phyloP scores from a whole-genome alignment of 148 eudicot genomes.

The Camellia lanceoleosa region DNA sequence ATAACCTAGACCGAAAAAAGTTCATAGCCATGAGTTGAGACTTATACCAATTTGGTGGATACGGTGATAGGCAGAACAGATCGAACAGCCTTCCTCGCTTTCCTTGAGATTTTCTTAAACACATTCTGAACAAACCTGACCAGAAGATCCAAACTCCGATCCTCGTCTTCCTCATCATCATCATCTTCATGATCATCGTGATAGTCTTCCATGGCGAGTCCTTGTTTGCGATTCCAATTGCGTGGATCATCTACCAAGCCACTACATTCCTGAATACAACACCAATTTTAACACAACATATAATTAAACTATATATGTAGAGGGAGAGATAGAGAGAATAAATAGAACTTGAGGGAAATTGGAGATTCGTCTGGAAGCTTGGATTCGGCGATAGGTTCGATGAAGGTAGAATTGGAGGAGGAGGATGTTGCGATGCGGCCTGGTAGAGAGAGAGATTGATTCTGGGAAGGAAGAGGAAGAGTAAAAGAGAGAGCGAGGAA shows the following conservation, averaged over 20 bases:
- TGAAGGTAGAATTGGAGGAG: slow-evolving; percentile 18
- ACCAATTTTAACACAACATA: not conserved
- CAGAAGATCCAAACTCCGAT: slow-evolving; percentile 86
- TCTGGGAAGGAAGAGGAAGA: not conserved
- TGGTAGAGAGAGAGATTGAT: not conserved
- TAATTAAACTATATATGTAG: too few relatives aligned
- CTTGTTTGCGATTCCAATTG: slow-evolving; percentile 41
- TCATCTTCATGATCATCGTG: slow-evolving; percentile 50
- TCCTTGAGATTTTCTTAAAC: slow-evolving; percentile 68
- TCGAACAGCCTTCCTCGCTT: slow-evolving; percentile 81
- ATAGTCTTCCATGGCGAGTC: not conserved
- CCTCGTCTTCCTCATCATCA: slow-evolving; percentile 76
- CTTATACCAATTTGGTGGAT: slow-evolving; percentile 70
- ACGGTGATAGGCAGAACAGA: slow-evolving; percentile 76
- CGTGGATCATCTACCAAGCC: slow-evolving; percentile 42
- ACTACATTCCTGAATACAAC: slow-evolving; percentile 39
- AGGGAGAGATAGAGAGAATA: too few relatives aligned
- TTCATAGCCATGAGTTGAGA: not conserved
- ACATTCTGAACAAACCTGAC: slow-evolving; percentile 82
- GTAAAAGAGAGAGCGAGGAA: too few relatives aligned
- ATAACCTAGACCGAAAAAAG: too few relatives aligned
- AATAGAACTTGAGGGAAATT: too few relatives aligned
- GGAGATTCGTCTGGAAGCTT: slow-evolving; percentile 32
- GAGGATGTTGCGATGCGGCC: slow-evolving; percentile 6
- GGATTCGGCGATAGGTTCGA: slow-evolving; percentile 26